These are phyloP conservation scores for Stygiomarasmius scandens DNA, from an alignment of 1,284 basidiomycete genomes.

Conservation along the genomic window DNA sequence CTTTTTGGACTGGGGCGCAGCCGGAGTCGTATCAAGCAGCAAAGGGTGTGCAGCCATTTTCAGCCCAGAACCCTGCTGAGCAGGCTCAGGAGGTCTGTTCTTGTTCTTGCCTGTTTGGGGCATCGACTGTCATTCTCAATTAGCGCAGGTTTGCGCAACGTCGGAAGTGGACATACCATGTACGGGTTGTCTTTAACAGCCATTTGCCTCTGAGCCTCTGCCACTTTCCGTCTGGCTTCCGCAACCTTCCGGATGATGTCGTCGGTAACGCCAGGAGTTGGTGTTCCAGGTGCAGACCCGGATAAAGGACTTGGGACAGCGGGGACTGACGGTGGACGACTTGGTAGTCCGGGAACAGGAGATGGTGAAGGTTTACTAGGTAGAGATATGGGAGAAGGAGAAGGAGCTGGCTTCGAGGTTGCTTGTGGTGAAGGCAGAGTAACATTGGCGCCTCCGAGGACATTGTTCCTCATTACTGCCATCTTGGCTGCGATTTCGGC, in stretches of 20 bases:
- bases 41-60: slow-evolving; percentile 91
- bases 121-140: slow-evolving; percentile 40
- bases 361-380: slow-evolving; percentile 31
- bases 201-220: slow-evolving; percentile 75
- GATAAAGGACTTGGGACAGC: slow-evolving; percentile 26
- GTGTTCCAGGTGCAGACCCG: slow-evolving; percentile 31
- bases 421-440: slow-evolving; percentile 3
- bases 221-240: slow-evolving; percentile 79
- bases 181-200: slow-evolving; percentile 81
- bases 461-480: slow-evolving; percentile 69
- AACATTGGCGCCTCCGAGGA: slow-evolving; percentile 31
- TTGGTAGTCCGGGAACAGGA: slow-evolving; percentile 22
- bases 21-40: slow-evolving; percentile 67
- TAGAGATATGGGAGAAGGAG: slow-evolving; percentile 34
- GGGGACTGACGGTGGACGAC: slow-evolving; percentile 31
- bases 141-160: background rate
- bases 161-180: slow-evolving; percentile 54
- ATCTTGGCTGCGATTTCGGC: slow-evolving; percentile 86
- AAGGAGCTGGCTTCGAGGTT: slow-evolving; percentile 28
- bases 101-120: slow-evolving; percentile 61
- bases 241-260: slow-evolving; percentile 73
- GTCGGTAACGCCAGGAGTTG: slow-evolving; percentile 48
- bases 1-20: slow-evolving; percentile 75
- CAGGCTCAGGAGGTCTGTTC: slow-evolving; percentile 52
- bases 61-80: slow-evolving; percentile 79